phyloP scores from a whole-genome alignment of 2,329 filamentous ascomycete species.

The Sphaerostilbella broomeana region DNA sequence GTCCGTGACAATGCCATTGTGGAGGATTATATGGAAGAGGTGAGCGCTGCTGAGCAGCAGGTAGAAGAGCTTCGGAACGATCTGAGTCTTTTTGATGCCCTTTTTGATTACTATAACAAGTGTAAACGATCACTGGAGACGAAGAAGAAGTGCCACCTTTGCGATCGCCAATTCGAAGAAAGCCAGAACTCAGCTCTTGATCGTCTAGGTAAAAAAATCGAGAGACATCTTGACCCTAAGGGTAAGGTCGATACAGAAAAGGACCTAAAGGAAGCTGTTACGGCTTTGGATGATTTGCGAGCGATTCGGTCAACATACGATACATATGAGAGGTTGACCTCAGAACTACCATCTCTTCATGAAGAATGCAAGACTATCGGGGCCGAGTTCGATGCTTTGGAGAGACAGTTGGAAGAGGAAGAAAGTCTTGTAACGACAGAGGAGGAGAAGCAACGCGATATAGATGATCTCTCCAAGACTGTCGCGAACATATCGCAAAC shows the following conservation, averaged over 20 bases:
- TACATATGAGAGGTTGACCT: conserved; percentile 61
- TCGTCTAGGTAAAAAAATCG: conserved; percentile 61
- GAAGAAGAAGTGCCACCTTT: conserved; percentile 70
- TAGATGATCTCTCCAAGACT: conserved; percentile 70
- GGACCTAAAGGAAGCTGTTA: conserved; percentile 46
- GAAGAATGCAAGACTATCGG: conserved; percentile 57
- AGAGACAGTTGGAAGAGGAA: conserved; percentile 58
- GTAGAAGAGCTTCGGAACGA: conserved; percentile 58
- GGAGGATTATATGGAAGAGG: conserved; percentile 48
- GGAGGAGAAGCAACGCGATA: conserved; percentile 60
- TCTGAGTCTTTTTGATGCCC: conserved; percentile 59
- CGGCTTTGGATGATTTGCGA: conserved; percentile 52
- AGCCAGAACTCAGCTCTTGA: conserved; percentile 49
- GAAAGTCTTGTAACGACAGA: conserved; percentile 61
- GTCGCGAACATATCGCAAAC: conserved; percentile 70
- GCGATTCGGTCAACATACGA: conserved; percentile 65
- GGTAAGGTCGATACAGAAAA: conserved; percentile 56
- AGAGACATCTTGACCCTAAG: conserved; percentile 55
- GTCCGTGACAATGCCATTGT: conserved; percentile 41
- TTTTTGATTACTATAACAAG: conserved; percentile 64
- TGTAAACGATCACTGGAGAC: conserved; percentile 60
- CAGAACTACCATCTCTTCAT: conserved; percentile 64
- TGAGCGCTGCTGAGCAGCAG: conserved; percentile 48
- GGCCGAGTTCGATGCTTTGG: conserved; percentile 52
- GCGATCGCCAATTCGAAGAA: conserved; percentile 62